A percentile compares a stretch with the other conserved stretches of the same genome.
Evolutionary conservation across 1,139 yeast species (phyloP).

Genomic region (Candida frijolesensis): DNA sequence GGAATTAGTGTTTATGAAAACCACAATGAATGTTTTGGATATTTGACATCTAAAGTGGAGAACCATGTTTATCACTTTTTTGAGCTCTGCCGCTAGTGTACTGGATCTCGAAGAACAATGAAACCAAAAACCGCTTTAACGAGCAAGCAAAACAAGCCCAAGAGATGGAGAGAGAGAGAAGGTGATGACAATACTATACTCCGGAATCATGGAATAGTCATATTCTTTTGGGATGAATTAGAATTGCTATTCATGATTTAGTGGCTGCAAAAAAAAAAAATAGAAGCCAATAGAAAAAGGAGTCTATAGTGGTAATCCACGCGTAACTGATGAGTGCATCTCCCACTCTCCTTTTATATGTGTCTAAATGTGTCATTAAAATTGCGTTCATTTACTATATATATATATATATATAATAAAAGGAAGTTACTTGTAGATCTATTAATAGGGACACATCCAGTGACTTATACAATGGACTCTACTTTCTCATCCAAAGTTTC

Average conservation of each 20-base stretch:
- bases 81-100: too few species aligned
- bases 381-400: neutral
- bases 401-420: neutral
- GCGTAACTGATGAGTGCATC: too few species aligned
- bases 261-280: neutral
- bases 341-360: neutral
- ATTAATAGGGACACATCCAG: neutral
- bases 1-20: too few species aligned
- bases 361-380: neutral
- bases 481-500: neutral
- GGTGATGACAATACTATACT: neutral
- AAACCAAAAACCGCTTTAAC: too few species aligned
- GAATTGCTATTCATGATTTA: neutral
- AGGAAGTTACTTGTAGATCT: neutral
- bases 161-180: too few species aligned
- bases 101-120: too few species aligned
- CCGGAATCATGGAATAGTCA: too few species aligned
- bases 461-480: neutral
- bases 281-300: neutral
- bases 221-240: neutral
- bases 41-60: too few species aligned
- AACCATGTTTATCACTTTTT: too few species aligned
- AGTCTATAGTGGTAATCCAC: too few species aligned
- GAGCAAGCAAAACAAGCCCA: too few species aligned
- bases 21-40: too few species aligned